Evolutionary conservation across 2,329 filamentous ascomycete species (phyloP), one percentile per base, ranked within the genome.

Genomic region (Aspergillus fischeri): DNA sequence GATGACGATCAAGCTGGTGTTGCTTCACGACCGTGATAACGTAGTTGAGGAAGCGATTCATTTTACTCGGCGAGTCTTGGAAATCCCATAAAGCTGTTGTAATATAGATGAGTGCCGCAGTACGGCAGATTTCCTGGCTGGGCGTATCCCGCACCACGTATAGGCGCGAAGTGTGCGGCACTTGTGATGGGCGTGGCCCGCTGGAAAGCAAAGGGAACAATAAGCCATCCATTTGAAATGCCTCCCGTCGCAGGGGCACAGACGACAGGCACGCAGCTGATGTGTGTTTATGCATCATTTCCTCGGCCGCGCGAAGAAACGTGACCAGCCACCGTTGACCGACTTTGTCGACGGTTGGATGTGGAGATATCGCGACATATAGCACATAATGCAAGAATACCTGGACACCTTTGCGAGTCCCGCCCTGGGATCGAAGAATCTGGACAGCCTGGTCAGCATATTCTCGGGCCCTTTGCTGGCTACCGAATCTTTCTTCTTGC

Each of bases 151-250:
- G 66, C 8, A 76, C 63, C 21, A 77, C 73, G 56, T 73, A 77
- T 52, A 66, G 65, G 38, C 73, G 75, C 11, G 68, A 68, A 32
- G 65, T 69, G 0, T 65, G 59, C 14, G 74, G 73, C 5, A 77
- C 69, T 48, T 68, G 68, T 4, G 72, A 72, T 11, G 75, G 75
- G 20, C 67, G 71, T 10, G 75, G 75, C 7, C 75, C 75, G 55
- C 69, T 73, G n/a, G 75, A 75, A n/a, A 77, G 67, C 5, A 76
- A 57, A 14, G 70, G 65, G 52, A 75, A 75, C 8, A 77, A 62
- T 20, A 73, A 70, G 49, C 71, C 67, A 17, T 68, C 67, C 68
- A 75, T 75, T 47, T 72, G 65, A 44, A 77, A 77, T 0, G 66
- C 64, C 9, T 63, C 53, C 17, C 59, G 63, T 35, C 73, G 66